Base-by-base conservation (phyloP, 202 grass and related monocot genomes). In the Carex arenaria region DNA sequence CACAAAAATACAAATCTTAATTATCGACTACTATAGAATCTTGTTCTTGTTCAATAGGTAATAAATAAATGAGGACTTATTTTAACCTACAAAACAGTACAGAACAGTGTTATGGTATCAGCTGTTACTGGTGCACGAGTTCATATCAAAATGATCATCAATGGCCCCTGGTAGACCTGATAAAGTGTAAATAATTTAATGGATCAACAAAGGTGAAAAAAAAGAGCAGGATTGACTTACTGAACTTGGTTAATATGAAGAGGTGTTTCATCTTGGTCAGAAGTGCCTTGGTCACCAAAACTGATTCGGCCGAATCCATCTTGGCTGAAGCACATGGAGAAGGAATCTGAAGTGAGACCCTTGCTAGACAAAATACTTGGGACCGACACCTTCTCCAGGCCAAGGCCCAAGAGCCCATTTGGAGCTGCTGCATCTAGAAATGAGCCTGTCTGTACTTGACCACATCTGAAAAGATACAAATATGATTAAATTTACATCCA, bases 281-380 rank as follows among this genome's bases (percentile, higher is more conserved):
- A 86, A 64, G 87, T 97, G 13, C 90, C 94, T 83, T 90, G 87
- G 56, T 97, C 94, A 17, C 94, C 94, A 81, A 94, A 97, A 85
- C 86, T 90, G 51, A 97, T 97, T 82, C 94, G 88, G 31, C 94
- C 94, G 49, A 90, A 77, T 79, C 90, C 94, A 86, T 92, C 86
- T 86, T 73, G 73, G 42, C 94, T 89, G 84, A 97, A 97, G 81
- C 94, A 97, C 91, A 97, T 97, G 60, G 94, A 92, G 61, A 94
- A 97, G 5, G 94, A 94, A 90, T 97, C 52, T 78, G 88, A 84
- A 45, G 85, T 84, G 64, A 92, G 22, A 55, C 94, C 89, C 82
- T 87, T 90, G 52, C 85, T 84, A 17, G 88, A 86, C 82, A 97
- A 89, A 84, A 92, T 92, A 56, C 94, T 97, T 38, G 94, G 91